A percentile compares a stretch with the other conserved stretches of the same genome.
phyloP scores from a whole-genome alignment of 116 monocot genomes.

The Papilionanthe hybrid region DNA sequence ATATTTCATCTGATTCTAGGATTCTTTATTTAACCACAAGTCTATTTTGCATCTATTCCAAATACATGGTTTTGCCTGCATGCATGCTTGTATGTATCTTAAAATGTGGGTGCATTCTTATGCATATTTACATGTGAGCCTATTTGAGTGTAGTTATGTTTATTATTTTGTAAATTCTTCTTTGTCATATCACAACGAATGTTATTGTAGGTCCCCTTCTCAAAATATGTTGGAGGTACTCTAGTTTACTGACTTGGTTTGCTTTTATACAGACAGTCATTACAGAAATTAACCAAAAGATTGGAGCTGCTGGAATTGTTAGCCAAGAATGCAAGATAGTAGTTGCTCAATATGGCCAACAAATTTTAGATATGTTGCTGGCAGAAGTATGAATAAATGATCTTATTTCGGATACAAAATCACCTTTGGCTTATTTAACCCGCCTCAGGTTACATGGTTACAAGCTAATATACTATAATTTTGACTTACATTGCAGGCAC shows the following conservation, averaged over 20 bases:
- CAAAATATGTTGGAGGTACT: no score
- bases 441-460: not conserved
- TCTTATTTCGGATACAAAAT: not conserved
- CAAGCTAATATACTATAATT: not conserved
- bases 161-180: no score
- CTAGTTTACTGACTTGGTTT: not conserved
- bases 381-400: constrained; percentile 24
- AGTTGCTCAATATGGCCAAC: constrained; percentile 41
- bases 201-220: not conserved
- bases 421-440: not conserved
- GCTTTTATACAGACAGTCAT: constrained; percentile 30
- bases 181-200: not conserved
- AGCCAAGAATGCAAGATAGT: constrained; percentile 65
- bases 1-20: no score
- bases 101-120: no score
- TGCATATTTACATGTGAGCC: no score
- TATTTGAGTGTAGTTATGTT: no score
- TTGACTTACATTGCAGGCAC: constrained; percentile 24
- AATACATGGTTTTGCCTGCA: no score
- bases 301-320: constrained; percentile 54
- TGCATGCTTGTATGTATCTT: no score
- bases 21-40: no score
- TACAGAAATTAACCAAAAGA: constrained; percentile 55
- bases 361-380: constrained; percentile 41
- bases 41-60: no score